Conservation (phyloP, 805 yeast genomes). For the Lipomyces lipofer region DNA sequence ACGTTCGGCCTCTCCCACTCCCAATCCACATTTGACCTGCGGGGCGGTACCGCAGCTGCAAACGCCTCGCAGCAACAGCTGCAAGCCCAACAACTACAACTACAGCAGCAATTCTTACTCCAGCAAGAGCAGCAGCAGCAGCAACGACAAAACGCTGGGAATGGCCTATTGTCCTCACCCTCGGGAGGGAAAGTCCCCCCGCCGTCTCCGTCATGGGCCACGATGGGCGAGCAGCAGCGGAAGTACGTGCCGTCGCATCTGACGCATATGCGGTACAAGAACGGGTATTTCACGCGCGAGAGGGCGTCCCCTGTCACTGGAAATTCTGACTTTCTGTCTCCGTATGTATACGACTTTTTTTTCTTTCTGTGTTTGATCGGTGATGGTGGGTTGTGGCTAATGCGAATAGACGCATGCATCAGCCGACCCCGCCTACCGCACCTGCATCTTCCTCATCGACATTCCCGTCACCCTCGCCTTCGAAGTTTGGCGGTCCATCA, state of each 20-base stretch:
- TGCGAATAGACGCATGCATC: too few species aligned
- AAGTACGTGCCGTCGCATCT: constrained; percentile 24
- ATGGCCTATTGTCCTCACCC: constrained; percentile 18
- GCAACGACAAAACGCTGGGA: constrained; percentile 21
- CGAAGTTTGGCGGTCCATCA: constrained; percentile 33
- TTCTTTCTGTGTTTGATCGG: too few species aligned
- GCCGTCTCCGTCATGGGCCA: constrained; percentile 20
- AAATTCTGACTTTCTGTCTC: too few species aligned
- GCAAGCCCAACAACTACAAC: constrained; percentile 26
- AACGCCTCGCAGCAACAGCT: constrained; percentile 33
- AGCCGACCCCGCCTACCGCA: not conserved
- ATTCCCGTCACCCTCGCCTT: too few species aligned
- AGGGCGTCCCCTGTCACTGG: too few species aligned
- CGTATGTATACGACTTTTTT: too few species aligned
- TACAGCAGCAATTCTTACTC: constrained; percentile 22
- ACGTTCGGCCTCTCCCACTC: constrained; percentile 12
- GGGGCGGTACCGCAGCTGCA: constrained; percentile 25
- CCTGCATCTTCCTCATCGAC: too few species aligned
- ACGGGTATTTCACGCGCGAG: constrained; percentile 3
- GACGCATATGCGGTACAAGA: constrained; percentile 23
- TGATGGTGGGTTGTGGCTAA: too few species aligned
- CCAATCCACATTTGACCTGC: constrained; percentile 23
- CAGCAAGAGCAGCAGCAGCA: constrained; percentile 28
- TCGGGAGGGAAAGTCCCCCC: constrained; percentile 15
- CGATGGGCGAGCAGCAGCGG: constrained; percentile 12